Evolutionary conservation across 2,329 filamentous ascomycete species (phyloP).

Genomic region (Pseudogymnoascus sp.): DNA sequence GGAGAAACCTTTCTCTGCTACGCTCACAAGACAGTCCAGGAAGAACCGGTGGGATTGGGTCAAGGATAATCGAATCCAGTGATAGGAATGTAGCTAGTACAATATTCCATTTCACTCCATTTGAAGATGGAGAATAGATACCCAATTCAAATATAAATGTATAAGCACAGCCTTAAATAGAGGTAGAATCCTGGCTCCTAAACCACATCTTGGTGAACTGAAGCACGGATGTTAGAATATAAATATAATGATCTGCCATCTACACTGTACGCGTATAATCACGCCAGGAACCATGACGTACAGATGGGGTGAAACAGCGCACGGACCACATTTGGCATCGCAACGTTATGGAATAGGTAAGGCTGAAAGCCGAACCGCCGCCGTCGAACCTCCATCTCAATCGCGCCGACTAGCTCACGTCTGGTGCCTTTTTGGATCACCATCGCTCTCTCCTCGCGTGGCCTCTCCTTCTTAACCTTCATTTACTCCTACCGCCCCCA

Average conservation of each 20-base stretch:
- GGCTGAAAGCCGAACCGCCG: not conserved
- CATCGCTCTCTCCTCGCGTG: not conserved
- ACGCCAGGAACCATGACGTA: slow-evolving; percentile 4
- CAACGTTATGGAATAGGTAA: not conserved
- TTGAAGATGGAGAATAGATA: not conserved
- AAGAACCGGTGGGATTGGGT: not conserved
- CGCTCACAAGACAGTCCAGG: not conserved
- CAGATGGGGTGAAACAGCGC: not conserved
- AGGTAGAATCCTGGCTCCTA: not conserved
- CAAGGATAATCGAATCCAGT: not conserved
- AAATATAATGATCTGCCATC: not conserved
- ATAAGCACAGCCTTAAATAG: not conserved
- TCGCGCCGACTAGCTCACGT: slow-evolving; percentile 6
- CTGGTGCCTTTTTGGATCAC: slow-evolving; percentile 1
- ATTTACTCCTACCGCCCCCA: not conserved
- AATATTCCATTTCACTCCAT: not conserved
- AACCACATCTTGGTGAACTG: not conserved
- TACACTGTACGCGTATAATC: not conserved
- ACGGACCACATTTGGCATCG: not conserved
- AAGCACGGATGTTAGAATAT: not conserved
- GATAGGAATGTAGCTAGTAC: not conserved
- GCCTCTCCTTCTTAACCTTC: not conserved
- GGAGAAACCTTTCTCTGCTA: not conserved
- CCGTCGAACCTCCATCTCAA: slow-evolving; percentile 7
- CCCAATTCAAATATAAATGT: not conserved